phyloP scores from a whole-genome alignment of 768 basidiomycete species.

The Hemileccinum rubropunctum region DNA sequence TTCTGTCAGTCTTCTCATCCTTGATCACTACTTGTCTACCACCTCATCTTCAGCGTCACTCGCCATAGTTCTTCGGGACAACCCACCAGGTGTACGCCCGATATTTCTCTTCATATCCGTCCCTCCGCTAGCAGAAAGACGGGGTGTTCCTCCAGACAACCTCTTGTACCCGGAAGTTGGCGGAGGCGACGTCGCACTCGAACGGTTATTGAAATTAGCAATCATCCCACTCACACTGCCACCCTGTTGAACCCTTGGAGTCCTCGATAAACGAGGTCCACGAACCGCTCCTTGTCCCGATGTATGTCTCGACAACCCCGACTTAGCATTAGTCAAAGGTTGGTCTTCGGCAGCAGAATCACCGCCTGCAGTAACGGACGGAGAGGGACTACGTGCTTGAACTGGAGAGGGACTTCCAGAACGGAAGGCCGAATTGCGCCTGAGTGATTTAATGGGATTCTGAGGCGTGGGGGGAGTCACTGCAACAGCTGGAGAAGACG shows the following conservation, averaged over 20 bases:
- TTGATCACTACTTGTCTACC: conserved; percentile 33
- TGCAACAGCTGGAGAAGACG: conserved; percentile 33
- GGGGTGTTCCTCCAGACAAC: conserved; percentile 37
- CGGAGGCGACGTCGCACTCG: conserved; percentile 36
- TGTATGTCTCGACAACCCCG: conserved; percentile 45
- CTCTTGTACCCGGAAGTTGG: conserved; percentile 44
- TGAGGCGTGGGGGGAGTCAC: conserved; percentile 49
- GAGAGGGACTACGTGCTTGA: conserved; percentile 43
- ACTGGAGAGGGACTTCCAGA: conserved; percentile 33
- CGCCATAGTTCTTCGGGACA: conserved; percentile 76
- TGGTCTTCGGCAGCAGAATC: conserved; percentile 32
- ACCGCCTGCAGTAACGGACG: conserved; percentile 28
- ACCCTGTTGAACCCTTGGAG: conserved; percentile 41
- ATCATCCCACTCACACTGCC: conserved; percentile 54
- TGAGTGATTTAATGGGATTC: conserved; percentile 45
- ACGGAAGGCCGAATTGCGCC: conserved; percentile 35
- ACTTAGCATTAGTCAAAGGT: conserved; percentile 31
- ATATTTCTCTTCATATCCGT: conserved; percentile 36
- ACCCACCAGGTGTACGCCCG: conserved; percentile 45
- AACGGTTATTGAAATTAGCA: conserved; percentile 52
- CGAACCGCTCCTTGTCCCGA: conserved; percentile 43
- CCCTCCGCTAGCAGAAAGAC: conserved; percentile 9
- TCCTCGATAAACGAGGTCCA: conserved; percentile 49
- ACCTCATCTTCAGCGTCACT: conserved; percentile 82
- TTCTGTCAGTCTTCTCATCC: not conserved